Evolutionary conservation across 768 basidiomycete genomes (phyloP).

Genomic region (Leccinum variicolor): DNA sequence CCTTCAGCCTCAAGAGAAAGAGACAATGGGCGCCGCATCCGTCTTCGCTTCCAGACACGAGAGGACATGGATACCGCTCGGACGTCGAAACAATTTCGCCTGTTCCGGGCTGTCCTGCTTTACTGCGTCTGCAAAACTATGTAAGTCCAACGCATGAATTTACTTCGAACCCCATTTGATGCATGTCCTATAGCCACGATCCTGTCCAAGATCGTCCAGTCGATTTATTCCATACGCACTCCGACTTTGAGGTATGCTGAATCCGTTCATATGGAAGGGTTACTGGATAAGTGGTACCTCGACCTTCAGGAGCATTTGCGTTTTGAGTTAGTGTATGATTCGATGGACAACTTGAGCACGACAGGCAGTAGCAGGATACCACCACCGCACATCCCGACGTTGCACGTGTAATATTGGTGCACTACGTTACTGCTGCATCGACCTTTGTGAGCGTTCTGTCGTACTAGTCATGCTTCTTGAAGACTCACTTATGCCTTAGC

Average conservation of each 20-base stretch:
- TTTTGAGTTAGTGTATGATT: slow-evolving; percentile 48
- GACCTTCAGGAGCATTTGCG: slow-evolving; percentile 67
- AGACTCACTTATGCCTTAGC: slow-evolving; percentile 13
- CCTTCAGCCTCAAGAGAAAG: slow-evolving; percentile 57
- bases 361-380: slow-evolving; percentile 35
- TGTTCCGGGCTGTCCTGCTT: slow-evolving; percentile 69
- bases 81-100: slow-evolving; percentile 18
- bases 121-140: slow-evolving; percentile 67
- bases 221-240: slow-evolving; percentile 65
- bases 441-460: slow-evolving; percentile 58
- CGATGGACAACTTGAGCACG: slow-evolving; percentile 29
- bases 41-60: slow-evolving; percentile 30
- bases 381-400: slow-evolving; percentile 63
- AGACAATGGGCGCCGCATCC: slow-evolving; percentile 50
- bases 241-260: slow-evolving; percentile 55
- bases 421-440: slow-evolving; percentile 70
- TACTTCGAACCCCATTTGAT: slow-evolving; percentile 3
- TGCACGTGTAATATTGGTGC: slow-evolving; percentile 89
- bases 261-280: slow-evolving; percentile 52
- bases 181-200: slow-evolving; percentile 57
- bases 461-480: neutral
- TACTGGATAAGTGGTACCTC: slow-evolving; percentile 75
- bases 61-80: slow-evolving; percentile 29
- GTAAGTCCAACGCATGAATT: slow-evolving; percentile 39
- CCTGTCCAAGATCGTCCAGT: slow-evolving; percentile 66